Percentiles rank a stretch among this genome's conserved stretches.
phyloP scores from a whole-genome alignment of 2,329 filamentous ascomycete genomes.

The Trichoderma aggressivum region DNA sequence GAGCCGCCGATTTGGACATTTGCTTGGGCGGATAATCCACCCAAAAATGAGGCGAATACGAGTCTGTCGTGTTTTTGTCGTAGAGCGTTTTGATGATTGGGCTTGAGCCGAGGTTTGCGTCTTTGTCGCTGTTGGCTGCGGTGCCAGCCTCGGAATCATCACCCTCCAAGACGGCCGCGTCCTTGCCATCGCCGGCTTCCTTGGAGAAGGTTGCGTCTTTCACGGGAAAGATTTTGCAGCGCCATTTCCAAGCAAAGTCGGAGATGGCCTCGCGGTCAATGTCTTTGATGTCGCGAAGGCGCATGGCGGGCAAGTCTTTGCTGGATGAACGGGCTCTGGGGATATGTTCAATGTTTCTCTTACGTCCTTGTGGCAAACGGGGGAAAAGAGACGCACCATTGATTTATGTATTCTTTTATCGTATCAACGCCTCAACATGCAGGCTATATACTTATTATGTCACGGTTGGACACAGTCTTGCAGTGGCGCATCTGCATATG shows the following conservation, averaged over 20 bases:
- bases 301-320: neutral
- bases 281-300: conserved; percentile 7
- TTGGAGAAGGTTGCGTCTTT: conserved; percentile 22
- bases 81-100: conserved; percentile 39
- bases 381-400: neutral
- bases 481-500: neutral
- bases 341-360: neutral
- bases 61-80: conserved; percentile 32
- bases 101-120: conserved; percentile 30
- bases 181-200: conserved; percentile 20
- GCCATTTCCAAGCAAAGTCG: conserved; percentile 32
- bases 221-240: conserved; percentile 30
- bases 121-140: conserved; percentile 19
- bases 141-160: neutral
- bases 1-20: conserved; percentile 37
- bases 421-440: neutral
- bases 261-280: conserved; percentile 26
- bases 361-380: neutral
- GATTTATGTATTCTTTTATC: neutral
- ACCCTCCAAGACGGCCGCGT: neutral
- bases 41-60: conserved; percentile 32
- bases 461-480: neutral
- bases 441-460: neutral
- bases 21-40: conserved; percentile 42
- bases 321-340: neutral